Base-by-base conservation (phyloP, 176 grass and related monocot genomes). In the Miscanthus lutarioriparius region DNA sequence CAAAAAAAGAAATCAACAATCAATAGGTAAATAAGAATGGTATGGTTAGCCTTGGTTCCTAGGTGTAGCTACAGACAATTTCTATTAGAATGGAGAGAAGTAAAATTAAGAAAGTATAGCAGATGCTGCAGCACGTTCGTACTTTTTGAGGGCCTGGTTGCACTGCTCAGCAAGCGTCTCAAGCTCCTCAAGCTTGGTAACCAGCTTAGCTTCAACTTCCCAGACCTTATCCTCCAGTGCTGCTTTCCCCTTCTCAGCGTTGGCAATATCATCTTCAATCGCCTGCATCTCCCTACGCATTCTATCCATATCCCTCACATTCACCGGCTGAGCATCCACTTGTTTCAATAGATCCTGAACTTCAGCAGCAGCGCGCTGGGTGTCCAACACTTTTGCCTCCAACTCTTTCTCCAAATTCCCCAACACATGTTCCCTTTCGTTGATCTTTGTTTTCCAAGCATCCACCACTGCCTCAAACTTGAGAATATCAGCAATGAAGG, bases 391-490 rank as follows among this genome's bases (percentile, higher is more conserved):
- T 88, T 99, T 96, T 0, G 56, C 81, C 56, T 94, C 91, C 49
- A 91, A 23, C 77, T 94, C 93, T 59, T 93, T 95, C 61, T 88
- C 80, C 81, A 79, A 25, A 22, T 80, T 84, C 38, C 25, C 6
- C 5, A 80, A 30, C 0, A 84, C 67, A 0, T 89, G 81, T 41
- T 96, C 88, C 96, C 87, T 94, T 32, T 88, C 86, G 6, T 70
- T 40, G 13, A 96, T 82, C 86, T 92, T 91, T 2, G 59, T 65
- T 8, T 71, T 64, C 93, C 93, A 99, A 11, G 67, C 80, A 74
- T 94, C 64, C 47, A 96, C 89, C 74, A 99, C 89, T 0, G 89
- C 74, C 67, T 94, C 86, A 70, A 98, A 98, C 74, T 98, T 98
- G 16, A 64, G n/a, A 19, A 89, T 49, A 26, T 99, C 96, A 15